These are phyloP conservation scores for Pestalotiopsis sp. DNA, from an alignment of 2,329 filamentous ascomycete species.

Conservation along the genomic window DNA sequence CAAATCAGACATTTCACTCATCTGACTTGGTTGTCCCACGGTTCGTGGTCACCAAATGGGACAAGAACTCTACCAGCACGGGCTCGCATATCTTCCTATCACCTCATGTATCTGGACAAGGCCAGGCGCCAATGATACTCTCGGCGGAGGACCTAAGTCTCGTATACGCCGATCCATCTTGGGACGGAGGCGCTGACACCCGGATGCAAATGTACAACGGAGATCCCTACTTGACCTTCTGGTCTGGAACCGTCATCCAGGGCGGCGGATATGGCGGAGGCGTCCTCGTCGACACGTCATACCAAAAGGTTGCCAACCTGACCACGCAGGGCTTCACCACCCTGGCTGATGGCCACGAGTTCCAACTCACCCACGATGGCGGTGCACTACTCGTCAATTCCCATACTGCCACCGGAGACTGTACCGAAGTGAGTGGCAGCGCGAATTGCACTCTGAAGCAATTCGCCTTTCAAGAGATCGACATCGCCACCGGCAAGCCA, in stretches of 20 bases:
- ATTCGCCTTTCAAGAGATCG: constrained; percentile 38
- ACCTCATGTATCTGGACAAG: not conserved
- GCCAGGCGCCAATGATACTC: not conserved
- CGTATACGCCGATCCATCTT: not conserved
- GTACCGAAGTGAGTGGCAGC: not conserved
- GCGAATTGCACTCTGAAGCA: not conserved
- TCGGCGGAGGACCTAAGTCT: not conserved
- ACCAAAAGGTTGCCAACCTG: not conserved
- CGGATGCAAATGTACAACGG: not conserved
- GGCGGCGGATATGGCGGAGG: not conserved
- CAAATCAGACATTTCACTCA: not conserved
- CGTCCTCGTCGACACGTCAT: not conserved
- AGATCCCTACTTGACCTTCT: not conserved
- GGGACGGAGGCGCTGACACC: not conserved
- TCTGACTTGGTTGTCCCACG: not conserved
- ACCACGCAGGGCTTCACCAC: not conserved
- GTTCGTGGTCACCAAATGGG: not conserved
- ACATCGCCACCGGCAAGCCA: constrained; percentile 36
- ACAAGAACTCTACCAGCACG: not conserved
- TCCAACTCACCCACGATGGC: not conserved
- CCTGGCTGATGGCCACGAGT: not conserved
- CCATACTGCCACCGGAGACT: not conserved
- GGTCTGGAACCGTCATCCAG: not conserved
- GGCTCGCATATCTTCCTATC: not conserved
- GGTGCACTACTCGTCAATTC: not conserved